Base-by-base conservation (phyloP, 2,329 filamentous ascomycete genomes). In the Ceratocystis destructans region DNA sequence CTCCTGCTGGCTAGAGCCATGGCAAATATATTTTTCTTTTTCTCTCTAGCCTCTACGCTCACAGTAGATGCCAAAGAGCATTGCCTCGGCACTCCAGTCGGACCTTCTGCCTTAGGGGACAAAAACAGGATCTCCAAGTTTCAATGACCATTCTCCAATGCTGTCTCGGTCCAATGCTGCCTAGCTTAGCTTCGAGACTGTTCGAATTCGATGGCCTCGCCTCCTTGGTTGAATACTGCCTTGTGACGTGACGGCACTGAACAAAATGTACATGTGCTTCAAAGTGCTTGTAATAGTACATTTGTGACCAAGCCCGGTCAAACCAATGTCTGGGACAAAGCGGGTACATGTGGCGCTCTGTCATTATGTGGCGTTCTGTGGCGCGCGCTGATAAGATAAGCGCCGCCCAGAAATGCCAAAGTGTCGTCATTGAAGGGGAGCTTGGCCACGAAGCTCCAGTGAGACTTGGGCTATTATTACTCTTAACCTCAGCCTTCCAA, bases 321-420 rank as follows among this genome's bases (percentile, higher is more conserved):
- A 12, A 3, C 33, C 37, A 41, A 41, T 41, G 7, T 41, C 37
- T 10, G 48, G 48, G 22, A 53, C 17, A 59, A 59, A 59, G 10
- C 20, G 3, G 28, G n/a, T 7, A 6, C 6, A 1, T 5, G 55
- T 57, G 53, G 53, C 25, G 46, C 0, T 6, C 12, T 31, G 50
- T 28, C 8, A 12, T 45, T 6, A 10, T 55, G 25, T 22, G 20
- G 25, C 53, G 17, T 2, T 3, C 17, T 59, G 55, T 59, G 55
- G 59, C 45, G 59, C 45, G 59, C 20, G 12, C 22, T 28, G 64
- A 66, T 66, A 66, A 66, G 64, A 66, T 66, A 66, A 64, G 46
- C 53, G 45, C 31, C 50, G 20, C 64, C 7, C 64, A 25, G 55
- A 66, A 53, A 66, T 61, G 64, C 64, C 64, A 66, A 62, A 66